Evolutionary conservation across 139 green algal genomes (phyloP).

Genomic region (Trebouxia sp.): DNA sequence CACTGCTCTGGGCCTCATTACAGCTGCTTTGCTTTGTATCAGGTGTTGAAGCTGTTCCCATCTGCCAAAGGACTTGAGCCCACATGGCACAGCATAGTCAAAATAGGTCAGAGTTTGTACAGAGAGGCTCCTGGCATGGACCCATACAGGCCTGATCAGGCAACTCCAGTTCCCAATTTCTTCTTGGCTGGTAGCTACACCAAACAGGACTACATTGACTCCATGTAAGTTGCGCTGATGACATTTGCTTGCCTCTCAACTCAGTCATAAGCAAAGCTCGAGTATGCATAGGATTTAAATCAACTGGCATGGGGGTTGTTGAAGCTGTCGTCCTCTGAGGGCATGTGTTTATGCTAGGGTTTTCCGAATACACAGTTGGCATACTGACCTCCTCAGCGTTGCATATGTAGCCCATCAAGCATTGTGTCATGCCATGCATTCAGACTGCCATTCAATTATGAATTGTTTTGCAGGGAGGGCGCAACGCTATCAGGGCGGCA

Average conservation of each 20-base stretch:
- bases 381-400: no score
- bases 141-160: conserved; percentile 85
- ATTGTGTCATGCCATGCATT: no score
- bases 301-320: not conserved
- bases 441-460: not conserved
- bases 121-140: conserved; percentile 88
- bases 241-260: not conserved
- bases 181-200: conserved; percentile 96
- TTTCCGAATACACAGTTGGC: no score
- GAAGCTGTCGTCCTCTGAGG: not conserved
- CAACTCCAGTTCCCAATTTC: conserved; percentile 88
- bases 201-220: conserved; percentile 98
- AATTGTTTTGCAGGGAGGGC: conserved; percentile 66
- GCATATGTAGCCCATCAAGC: not conserved
- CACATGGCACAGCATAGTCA: conserved; percentile 90
- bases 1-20: no score
- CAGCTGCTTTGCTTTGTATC: conserved; percentile 23
- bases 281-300: not conserved
- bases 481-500: conserved; percentile 87
- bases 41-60: conserved; percentile 90
- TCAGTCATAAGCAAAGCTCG: not conserved
- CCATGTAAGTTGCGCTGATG: conserved; percentile 63
- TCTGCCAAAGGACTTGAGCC: conserved; percentile 68
- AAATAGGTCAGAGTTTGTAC: conserved; percentile 95
- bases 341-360: no score